Base-by-base conservation (phyloP, 164 flowering plant species). In the Nymphaea colorata region DNA sequence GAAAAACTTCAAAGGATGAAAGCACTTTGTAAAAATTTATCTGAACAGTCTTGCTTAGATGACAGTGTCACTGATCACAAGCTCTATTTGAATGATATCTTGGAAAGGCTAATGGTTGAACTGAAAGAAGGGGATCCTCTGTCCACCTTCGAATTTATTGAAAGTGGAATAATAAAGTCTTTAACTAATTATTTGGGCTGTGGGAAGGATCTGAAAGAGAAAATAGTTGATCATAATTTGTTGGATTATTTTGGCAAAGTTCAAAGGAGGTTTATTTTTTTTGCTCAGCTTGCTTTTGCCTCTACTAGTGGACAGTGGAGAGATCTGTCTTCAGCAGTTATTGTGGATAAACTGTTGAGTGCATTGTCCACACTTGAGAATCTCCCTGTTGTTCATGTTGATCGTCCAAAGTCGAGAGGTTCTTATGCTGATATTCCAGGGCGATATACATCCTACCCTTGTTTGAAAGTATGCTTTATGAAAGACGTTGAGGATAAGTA, bases 111-210 rank as follows among this genome's bases (percentile, higher is more conserved):
- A 61, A 70, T 90, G 80, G 67, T 41, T 64, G 85, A 77, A 73
- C 82, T 95, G 62, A 78, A 63, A 76, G 90, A 85, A 62, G 72
- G 66, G 53, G 90, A 86, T 72, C 81, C 86, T 5, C 75, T 92
- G 67, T 95, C 99, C 15, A 90, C 96, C 16, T 95, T 92, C 82
- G 99, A 95, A 70, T 88, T 95, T 68, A 78, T 90, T 68, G 96
- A 88, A 77, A 90, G 99, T 83, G 96, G 97, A 67, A 80, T 88
- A 70, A 80, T 85, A 45, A 84, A 80, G 62, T 79, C 96, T 45
- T 73, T 91, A 11, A 69, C 82, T 42, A 75, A 72, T 67, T 92
- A 83, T 70, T 71, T 92, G n/a, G 80, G 89, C 6, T 75, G 74
- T 82, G 93, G 89, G 51, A 77, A 67, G 61, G 75, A 79, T 73